Base-by-base conservation (phyloP, 257 asterid species). In the Dorcoceras hygrometricum region DNA sequence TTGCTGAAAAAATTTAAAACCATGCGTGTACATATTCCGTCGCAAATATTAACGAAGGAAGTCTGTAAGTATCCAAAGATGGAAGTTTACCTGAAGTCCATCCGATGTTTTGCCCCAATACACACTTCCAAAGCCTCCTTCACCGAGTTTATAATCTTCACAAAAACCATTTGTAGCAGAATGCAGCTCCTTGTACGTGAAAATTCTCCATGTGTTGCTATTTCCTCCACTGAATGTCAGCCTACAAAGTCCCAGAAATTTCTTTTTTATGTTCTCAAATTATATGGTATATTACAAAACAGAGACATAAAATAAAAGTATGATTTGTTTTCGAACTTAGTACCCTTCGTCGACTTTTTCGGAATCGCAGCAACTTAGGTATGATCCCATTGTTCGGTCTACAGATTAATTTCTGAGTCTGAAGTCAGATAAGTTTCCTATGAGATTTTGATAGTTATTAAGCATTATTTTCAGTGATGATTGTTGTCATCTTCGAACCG, bases 41-140 rank as follows among this genome's bases (percentile, higher is more conserved):
- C n/a, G n/a, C n/a, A n/a, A n/a, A n/a, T n/a, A n/a, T n/a, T n/a
- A n/a, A n/a, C n/a, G n/a, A n/a, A n/a, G n/a, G n/a, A n/a, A n/a
- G n/a, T n/a, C n/a, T n/a, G n/a, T n/a, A n/a, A n/a, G 8, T 31
- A 6, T 43, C 51, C 51, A 43, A 43, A 43, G 51, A 43, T 16
- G 5, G 1, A 43, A 4, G 20, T 43, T 57, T 82, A 89, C 97
- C 87, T 87, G 95, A 69, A 87, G 94, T 14, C 95, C 95, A 61
- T 89, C 97, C 0, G 95, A 76, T 22, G 95, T 87, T 71, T 86
- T 85, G 22, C 97, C 97, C 97, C 97, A 85, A 39, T 87, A 87
- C 1, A 89, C 97, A 69, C 97, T 89, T 34, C 97, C 97, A 59
- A 89, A 89, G 0, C 97, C 97, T 14, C 97, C 97, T 79, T 89